phyloP scores from a whole-genome alignment of 2,329 filamentous ascomycete species.

The Aspergillus eucalypticola region DNA sequence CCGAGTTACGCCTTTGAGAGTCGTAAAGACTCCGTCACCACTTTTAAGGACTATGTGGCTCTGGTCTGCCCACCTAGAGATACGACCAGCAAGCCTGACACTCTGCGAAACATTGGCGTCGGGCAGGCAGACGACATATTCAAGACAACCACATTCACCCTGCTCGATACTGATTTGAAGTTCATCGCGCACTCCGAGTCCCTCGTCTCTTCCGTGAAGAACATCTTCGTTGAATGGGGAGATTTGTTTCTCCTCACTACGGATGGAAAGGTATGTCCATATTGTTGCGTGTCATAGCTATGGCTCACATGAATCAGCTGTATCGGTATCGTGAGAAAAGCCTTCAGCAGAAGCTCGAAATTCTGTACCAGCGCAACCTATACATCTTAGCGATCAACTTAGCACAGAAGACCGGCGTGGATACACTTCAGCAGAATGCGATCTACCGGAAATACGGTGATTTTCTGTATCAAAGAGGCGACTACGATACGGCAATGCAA shows the following conservation, averaged over 20 bases:
- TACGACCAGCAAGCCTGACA: conserved; percentile 56
- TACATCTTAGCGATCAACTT: conserved; percentile 90
- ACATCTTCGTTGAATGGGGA: conserved; percentile 83
- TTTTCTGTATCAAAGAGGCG: conserved; percentile 88
- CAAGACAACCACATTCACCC: conserved; percentile 81
- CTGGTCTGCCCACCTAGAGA: conserved; percentile 77
- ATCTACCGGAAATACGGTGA: conserved; percentile 95
- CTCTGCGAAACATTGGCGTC: conserved; percentile 72
- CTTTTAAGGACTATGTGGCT: conserved; percentile 83
- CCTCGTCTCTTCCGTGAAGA: conserved; percentile 75
- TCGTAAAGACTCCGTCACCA: conserved; percentile 76
- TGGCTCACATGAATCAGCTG: conserved; percentile 56
- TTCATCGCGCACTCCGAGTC: conserved; percentile 89
- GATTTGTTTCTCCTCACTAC: conserved; percentile 87
- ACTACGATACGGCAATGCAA: conserved; percentile 98
- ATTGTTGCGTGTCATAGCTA: background rate
- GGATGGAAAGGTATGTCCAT: conserved; percentile 74
- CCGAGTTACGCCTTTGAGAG: conserved; percentile 90
- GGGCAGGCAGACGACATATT: conserved; percentile 75
- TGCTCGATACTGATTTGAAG: conserved; percentile 88
- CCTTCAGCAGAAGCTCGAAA: conserved; percentile 85
- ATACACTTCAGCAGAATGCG: conserved; percentile 76
- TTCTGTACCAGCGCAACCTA: conserved; percentile 90
- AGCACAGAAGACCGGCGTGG: conserved; percentile 83
- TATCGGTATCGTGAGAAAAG: conserved; percentile 88